Evolutionary conservation across 2,329 filamentous ascomycete genomes (phyloP).

Genomic region (Ambrosiella cleistominuta): DNA sequence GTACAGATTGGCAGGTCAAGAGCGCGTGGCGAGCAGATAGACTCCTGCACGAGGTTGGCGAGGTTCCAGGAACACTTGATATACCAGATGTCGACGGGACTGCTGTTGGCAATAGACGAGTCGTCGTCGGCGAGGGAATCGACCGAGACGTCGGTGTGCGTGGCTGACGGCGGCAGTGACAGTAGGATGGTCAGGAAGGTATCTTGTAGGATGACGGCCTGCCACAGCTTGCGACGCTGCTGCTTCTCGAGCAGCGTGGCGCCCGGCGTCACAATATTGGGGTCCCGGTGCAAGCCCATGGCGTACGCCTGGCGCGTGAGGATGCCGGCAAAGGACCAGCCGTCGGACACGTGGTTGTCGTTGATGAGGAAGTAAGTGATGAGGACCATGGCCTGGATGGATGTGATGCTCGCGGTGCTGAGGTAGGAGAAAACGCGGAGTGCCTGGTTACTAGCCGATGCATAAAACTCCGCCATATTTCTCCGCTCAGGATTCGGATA

Average conservation of each 20-base stretch:
- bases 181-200: slow-evolving; percentile 64
- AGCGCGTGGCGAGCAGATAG: slow-evolving; percentile 56
- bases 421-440: slow-evolving; percentile 60
- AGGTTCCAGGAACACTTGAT: slow-evolving; percentile 63
- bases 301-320: slow-evolving; percentile 63
- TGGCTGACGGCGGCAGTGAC: slow-evolving; percentile 59
- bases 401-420: slow-evolving; percentile 53
- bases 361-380: slow-evolving; percentile 73
- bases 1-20: slow-evolving; percentile 55
- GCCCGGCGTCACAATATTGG: slow-evolving; percentile 52
- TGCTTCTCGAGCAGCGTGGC: slow-evolving; percentile 58
- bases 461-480: slow-evolving; percentile 66
- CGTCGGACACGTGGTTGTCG: slow-evolving; percentile 68
- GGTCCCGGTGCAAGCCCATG: slow-evolving; percentile 65
- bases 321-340: slow-evolving; percentile 67
- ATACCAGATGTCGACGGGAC: slow-evolving; percentile 51
- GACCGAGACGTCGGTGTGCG: slow-evolving; percentile 62
- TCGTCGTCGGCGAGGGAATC: slow-evolving; percentile 53
- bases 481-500: slow-evolving; percentile 44
- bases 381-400: slow-evolving; percentile 64
- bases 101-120: slow-evolving; percentile 36
- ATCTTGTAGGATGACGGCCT: slow-evolving; percentile 64
- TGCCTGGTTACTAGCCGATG: slow-evolving; percentile 62
- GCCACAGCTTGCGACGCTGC: slow-evolving; percentile 63
- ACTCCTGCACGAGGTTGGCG: slow-evolving; percentile 61